phyloP scores from a whole-genome alignment of 805 yeast species.

The Candida parachauliodes region DNA sequence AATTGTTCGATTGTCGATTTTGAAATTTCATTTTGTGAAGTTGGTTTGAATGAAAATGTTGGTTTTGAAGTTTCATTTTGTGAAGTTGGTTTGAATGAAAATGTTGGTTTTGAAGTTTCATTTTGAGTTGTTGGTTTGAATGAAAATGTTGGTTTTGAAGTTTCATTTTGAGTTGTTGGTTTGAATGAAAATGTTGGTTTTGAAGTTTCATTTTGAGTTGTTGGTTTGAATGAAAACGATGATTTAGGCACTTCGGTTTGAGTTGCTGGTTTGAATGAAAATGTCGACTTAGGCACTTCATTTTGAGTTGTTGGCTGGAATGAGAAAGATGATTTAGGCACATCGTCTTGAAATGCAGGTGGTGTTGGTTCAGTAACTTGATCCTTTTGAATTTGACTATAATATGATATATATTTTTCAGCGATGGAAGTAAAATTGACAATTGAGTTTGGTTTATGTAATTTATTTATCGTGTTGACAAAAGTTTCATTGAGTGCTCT shows the following conservation, averaged over 20 bases:
- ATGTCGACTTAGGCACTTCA: constrained; percentile 2
- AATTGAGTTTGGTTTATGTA: constrained; percentile 42
- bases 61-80: not conserved
- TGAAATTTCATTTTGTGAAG: no score
- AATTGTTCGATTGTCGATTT: not conserved
- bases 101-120: no score
- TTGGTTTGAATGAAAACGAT: not conserved
- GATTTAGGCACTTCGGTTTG: no score
- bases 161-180: not conserved
- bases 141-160: constrained; percentile 4
- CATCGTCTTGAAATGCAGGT: no score
- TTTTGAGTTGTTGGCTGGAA: not conserved
- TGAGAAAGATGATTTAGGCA: no score
- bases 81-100: not conserved
- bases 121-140: constrained; percentile 4
- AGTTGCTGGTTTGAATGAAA: constrained; percentile 3
- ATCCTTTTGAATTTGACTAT: constrained; percentile 20
- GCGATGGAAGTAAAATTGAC: constrained; percentile 55
- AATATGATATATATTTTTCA: constrained; percentile 56
- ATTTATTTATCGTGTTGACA: constrained; percentile 42
- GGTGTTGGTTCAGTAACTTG: not conserved
- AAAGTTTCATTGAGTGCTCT: constrained; percentile 67
- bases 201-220: not conserved
- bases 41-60: not conserved
- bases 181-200: no score